phyloP scores from a whole-genome alignment of 2,329 filamentous ascomycete genomes.

The Gnomoniopsis sp. region DNA sequence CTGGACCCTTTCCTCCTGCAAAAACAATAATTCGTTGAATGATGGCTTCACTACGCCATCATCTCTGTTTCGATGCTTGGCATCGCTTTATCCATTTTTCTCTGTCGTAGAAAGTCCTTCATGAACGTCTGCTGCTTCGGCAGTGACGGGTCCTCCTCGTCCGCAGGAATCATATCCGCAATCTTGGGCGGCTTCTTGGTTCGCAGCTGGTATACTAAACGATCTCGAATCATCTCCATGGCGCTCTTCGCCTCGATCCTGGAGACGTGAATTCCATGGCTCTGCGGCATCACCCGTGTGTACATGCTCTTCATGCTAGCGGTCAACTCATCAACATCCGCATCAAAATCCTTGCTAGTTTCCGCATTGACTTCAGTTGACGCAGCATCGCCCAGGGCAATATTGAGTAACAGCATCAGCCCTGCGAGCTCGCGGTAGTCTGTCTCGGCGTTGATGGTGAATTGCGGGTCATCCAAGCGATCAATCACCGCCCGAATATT shows the following conservation, averaged over 20 bases:
- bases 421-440: conserved; percentile 69
- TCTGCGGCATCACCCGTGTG: conserved; percentile 68
- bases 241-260: conserved; percentile 74
- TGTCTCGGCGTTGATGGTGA: conserved; percentile 51
- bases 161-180: conserved; percentile 44
- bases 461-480: conserved; percentile 46
- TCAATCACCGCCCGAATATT: conserved; percentile 41
- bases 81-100: conserved; percentile 23
- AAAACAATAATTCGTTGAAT: too few relatives aligned
- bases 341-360: conserved; percentile 55
- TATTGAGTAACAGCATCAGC: conserved; percentile 66
- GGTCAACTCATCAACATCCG: conserved; percentile 64
- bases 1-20: background rate
- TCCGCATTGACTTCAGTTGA: conserved; percentile 20
- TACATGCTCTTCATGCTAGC: conserved; percentile 54
- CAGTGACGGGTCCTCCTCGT: conserved; percentile 34
- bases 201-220: conserved; percentile 68
- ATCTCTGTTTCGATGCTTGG: background rate
- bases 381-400: conserved; percentile 65
- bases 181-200: conserved; percentile 56
- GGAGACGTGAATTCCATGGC: conserved; percentile 63
- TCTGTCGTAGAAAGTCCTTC: conserved; percentile 40
- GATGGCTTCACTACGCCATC: background rate
- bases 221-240: conserved; percentile 70
- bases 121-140: conserved; percentile 48